Evolutionary conservation across 202 grass and related monocot species (phyloP).

Genomic region (Cymbopogon flexuosus): DNA sequence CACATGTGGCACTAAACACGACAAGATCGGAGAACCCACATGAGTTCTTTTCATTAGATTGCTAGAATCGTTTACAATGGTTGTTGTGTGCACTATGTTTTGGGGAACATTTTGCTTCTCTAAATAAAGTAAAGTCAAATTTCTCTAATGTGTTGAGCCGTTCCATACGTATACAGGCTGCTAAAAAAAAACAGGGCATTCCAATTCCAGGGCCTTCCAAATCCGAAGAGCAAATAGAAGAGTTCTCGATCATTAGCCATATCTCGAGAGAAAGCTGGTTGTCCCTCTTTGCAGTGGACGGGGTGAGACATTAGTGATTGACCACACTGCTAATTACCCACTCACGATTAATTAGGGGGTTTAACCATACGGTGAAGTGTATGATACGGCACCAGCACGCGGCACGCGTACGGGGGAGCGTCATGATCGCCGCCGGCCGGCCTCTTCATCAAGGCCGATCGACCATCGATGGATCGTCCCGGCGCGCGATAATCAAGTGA

Average conservation of each 20-base stretch:
- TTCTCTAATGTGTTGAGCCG: no score
- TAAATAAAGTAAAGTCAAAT: not conserved
- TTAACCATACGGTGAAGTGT: slow-evolving; percentile 9
- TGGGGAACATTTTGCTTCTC: not conserved
- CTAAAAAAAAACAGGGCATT: no score
- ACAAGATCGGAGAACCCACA: no score
- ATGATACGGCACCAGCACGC: slow-evolving; percentile 28
- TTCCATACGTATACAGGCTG: no score
- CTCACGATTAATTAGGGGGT: not conserved
- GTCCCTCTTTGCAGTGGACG: slow-evolving; percentile 5
- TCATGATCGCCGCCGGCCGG: slow-evolving; percentile 18
- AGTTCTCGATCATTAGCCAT: not conserved
- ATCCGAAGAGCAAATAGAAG: not conserved
- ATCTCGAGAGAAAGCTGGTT: not conserved
- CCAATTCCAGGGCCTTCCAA: not conserved
- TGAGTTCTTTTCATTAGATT: not conserved
- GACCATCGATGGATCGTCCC: slow-evolving; percentile 7
- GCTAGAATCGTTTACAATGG: no score
- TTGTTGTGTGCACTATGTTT: not conserved
- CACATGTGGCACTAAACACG: no score
- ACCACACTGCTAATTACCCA: not conserved
- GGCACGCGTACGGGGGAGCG: slow-evolving; percentile 14
- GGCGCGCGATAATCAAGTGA: slow-evolving; percentile 12
- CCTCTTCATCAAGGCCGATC: not conserved
- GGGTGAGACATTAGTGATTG: slow-evolving; percentile 23